phyloP scores from a whole-genome alignment of 2,329 filamentous ascomycete species.

The Arachnomyces sp. region DNA sequence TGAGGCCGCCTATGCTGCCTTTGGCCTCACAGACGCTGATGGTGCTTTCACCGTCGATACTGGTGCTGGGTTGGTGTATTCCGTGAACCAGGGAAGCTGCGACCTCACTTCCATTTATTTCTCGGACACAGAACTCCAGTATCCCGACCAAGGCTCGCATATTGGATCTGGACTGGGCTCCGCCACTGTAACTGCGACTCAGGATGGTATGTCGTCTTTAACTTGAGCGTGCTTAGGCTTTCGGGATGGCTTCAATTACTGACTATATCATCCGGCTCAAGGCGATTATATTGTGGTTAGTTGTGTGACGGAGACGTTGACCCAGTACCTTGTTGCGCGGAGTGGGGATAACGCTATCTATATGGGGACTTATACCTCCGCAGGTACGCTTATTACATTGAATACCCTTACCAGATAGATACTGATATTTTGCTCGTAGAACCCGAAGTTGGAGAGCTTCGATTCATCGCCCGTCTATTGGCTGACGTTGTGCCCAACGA shows the following conservation, averaged over 20 bases:
- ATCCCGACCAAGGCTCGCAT: constrained; percentile 44
- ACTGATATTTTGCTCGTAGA: constrained; percentile 23
- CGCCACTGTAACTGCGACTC: constrained; percentile 45
- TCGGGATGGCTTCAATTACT: too few species aligned
- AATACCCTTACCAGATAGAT: constrained; percentile 13
- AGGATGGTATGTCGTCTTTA: constrained; percentile 22
- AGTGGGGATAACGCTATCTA: constrained; percentile 54
- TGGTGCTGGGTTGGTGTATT: constrained; percentile 42
- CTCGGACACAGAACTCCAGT: constrained; percentile 52
- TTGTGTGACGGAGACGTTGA: constrained; percentile 52
- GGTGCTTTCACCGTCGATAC: constrained; percentile 39
- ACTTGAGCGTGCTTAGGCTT: too few species aligned
- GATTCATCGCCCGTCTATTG: constrained; percentile 56
- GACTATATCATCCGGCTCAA: constrained; percentile 6
- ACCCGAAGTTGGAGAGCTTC: constrained; percentile 51
- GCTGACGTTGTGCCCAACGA: constrained; percentile 43
- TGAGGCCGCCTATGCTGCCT: constrained; percentile 18
- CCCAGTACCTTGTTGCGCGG: constrained; percentile 55
- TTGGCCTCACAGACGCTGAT: constrained; percentile 19
- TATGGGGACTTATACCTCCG: constrained; percentile 55
- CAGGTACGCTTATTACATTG: constrained; percentile 18
- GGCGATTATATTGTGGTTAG: constrained; percentile 52
- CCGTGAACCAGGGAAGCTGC: constrained; percentile 47
- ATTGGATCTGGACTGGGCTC: constrained; percentile 53
- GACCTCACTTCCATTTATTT: constrained; percentile 58